Conservation (phyloP, 495 filamentous ascomycete genomes). For the Aspergillus biplanus region DNA sequence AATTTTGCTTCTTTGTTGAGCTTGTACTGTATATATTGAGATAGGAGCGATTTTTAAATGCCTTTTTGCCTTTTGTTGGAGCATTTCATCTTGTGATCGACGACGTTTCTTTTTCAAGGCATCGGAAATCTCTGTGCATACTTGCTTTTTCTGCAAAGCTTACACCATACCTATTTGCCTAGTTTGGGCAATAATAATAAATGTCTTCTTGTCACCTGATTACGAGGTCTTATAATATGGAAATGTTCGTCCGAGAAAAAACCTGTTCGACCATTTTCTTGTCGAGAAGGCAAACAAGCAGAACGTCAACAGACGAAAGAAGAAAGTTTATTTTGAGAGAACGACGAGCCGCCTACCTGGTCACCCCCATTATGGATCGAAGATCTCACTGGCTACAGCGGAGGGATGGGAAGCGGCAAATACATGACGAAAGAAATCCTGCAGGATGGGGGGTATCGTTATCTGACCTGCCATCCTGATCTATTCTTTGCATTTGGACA, state of each 20-base stretch:
- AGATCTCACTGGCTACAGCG: background rate
- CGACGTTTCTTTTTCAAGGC: background rate
- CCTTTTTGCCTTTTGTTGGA: background rate
- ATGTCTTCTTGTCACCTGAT: background rate
- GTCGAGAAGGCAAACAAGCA: background rate
- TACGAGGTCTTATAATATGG: background rate
- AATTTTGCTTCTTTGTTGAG: background rate
- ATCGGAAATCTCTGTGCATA: background rate
- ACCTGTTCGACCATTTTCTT: background rate
- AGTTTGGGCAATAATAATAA: background rate
- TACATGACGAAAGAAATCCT: background rate
- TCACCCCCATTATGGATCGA: background rate
- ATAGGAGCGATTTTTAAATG: constrained; percentile 2
- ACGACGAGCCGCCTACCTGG: background rate
- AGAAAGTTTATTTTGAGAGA: background rate
- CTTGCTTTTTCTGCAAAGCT: background rate
- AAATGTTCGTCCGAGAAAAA: background rate
- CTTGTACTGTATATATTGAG: constrained; percentile 18
- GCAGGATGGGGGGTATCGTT: background rate
- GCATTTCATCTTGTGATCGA: background rate
- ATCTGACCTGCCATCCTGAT: background rate
- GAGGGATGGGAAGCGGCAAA: background rate
- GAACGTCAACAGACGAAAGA: background rate
- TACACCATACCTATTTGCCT: background rate
- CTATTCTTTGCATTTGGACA: background rate